Base-by-base conservation (phyloP, 441 rosid species). In the Cnidoscolus chayamansa region DNA sequence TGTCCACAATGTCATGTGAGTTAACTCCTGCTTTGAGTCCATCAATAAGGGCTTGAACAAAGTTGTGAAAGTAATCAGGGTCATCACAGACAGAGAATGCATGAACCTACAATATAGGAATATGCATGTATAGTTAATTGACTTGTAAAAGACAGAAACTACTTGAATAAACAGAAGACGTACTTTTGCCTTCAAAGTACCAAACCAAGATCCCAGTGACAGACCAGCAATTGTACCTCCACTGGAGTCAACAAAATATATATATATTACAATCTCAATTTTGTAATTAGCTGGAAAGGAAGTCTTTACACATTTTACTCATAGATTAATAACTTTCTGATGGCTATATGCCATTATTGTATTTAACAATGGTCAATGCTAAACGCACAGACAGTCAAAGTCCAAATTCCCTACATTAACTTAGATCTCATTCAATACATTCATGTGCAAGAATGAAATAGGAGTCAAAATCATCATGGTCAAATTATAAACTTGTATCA, bases 191-290 rank as follows among this genome's bases (percentile, higher is more conserved):
- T 92, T 90, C 81, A 89, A 78, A 16, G 83, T 67, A 80, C 96
- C 89, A 74, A 92, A 77, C 85, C 78, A 81, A 7, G 97, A 90
- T 62, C 96, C 99, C 75, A 94, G 73, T 53, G 97, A 82, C 51
- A 94, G 86, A 71, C 99, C 99, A 65, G 97, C 97, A 84, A 88
- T 79, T 37, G 99, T 89, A 65, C 92, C 96, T 71, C 99, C 97
- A 76, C 97, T 94, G 74, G 8, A 80, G 74, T 80, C 75, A 71
- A 81, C 50, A 25, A 25, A 25, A 67, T 40, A 56, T 53, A 17
- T 80, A 30, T 72, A 47, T 13, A 12, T 12, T 0, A 3, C 16
- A 15, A 70, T 31, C 35, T 15, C 43, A 20, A 62, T 3, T 32
- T 19, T 45, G n/a, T 16, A 12, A 56, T 32, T 49, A 37, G 43